Base-by-base conservation (phyloP, 1,284 basidiomycete genomes). In the Xerocomus subilludens region DNA sequence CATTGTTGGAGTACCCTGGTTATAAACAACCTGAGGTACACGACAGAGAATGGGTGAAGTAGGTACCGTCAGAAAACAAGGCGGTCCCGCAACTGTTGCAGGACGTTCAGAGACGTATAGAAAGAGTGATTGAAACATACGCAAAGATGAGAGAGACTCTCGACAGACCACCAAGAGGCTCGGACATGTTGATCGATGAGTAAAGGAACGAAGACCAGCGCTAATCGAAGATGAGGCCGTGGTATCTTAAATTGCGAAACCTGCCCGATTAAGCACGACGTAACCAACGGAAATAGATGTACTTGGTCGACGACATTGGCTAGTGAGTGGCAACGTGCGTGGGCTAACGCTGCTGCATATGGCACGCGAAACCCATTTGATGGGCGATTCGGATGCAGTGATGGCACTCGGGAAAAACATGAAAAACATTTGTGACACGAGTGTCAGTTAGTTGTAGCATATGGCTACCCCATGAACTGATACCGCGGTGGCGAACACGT, bases 61-160 rank as follows among this genome's bases (percentile, higher is more conserved):
- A 58, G 66, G n/a, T 86, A 92, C 94, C 95, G 84, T 97, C 95
- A 51, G 93, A 94, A 86, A 96, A 96, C 69, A 96, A 87, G 59
- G 94, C 94, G 10, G 95, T 95, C 78, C 95, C 95, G 80, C 93
- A 94, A 27, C 93, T 94, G 58, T 63, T 64, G 18, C 27, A 65
- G 42, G 21, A 45, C 1, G 49, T 69, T 51, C 27, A 27, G 33
- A 65, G 36, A 60, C 27, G 23, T 21, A 75, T 67, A 64, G 32
- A 47, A 13, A 56, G 30, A 63, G 35, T 62, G 56, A 55, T 53
- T 51, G 47, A 88, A 47, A 21, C 91, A 71, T 78, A 94, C 93
- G 93, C 93, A 81, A 94, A 94, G 80, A 94, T 93, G 80, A 94
- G 90, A 67, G 92, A 93, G 75, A 94, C 89, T 76, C 90, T 89